phyloP scores from a whole-genome alignment of 1,284 basidiomycete genomes.

The Sporisorium sorghi region DNA sequence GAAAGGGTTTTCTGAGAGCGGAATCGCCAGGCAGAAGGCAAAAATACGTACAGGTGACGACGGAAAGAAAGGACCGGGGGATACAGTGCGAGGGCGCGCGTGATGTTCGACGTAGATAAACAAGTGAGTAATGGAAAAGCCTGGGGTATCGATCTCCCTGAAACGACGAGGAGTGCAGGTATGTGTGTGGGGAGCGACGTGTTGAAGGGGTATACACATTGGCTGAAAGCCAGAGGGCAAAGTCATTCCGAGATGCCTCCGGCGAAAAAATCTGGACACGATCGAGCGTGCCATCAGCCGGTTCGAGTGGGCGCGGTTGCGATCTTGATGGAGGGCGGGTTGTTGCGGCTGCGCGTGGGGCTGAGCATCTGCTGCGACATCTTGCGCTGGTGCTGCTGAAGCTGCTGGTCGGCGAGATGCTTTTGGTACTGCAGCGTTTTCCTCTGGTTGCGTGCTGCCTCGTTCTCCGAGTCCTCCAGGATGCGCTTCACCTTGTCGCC shows the following conservation, averaged over 20 bases:
- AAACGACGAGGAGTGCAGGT: not conserved
- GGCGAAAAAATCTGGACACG: too few species aligned
- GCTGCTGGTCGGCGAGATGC: conserved; percentile 44
- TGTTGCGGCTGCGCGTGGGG: conserved; percentile 14
- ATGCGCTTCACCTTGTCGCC: conserved; percentile 47
- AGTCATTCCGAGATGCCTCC: too few species aligned
- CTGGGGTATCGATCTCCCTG: conserved; percentile 4
- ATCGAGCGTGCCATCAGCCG: too few species aligned
- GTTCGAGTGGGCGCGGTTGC: conserved; percentile 12
- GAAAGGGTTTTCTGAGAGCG: not conserved
- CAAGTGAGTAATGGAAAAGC: not conserved
- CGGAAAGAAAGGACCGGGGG: not conserved
- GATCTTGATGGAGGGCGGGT: conserved; percentile 23
- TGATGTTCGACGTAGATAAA: not conserved
- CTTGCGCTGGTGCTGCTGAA: conserved; percentile 38
- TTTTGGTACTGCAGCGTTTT: conserved; percentile 45
- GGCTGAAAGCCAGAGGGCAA: too few species aligned
- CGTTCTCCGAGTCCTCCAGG: conserved; percentile 40
- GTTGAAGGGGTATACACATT: conserved; percentile 2
- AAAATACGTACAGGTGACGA: conserved; percentile 1
- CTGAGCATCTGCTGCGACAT: conserved; percentile 30
- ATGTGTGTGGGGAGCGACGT: not conserved
- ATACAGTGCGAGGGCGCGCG: not conserved
- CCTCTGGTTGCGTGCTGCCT: conserved; percentile 34
- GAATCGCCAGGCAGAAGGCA: too few species aligned